Evolutionary conservation across 306 rosid genomes (phyloP), one percentile per base, ranked within the genome.

Genomic region (Dryas alaskensis): DNA sequence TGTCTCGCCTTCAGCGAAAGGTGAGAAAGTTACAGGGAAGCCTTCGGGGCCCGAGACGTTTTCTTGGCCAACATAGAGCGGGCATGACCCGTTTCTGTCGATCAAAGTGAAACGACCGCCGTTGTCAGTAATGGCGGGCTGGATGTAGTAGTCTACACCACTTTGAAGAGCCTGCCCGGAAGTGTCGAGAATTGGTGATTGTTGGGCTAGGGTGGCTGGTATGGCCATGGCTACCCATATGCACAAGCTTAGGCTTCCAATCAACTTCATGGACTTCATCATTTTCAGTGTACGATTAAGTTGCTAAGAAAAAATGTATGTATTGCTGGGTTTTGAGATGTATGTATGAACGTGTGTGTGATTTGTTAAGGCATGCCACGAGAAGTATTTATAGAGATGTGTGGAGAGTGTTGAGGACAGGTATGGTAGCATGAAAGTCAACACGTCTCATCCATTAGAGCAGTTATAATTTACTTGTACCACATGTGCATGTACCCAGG

Each of bases 41-140:
- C 89, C 91, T 8, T 60, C 5, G 1, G 31, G 4, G 17, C 82
- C 83, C 0, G 84, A 53, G 10, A 52, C 71, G 51, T 77, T 84
- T 42, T 83, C 81, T 60, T 84, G 90, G 16, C 88, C 96, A 1
- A 73, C 92, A 5, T 74, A 69, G 0, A 70, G 2, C 1, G 92
- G 89, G 76, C 92, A 90, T 2, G 82, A 31, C 1, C 0, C 6
- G 11, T 67, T 90, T 19, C 79, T 59, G 40, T 9, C 0, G 17
- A 90, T 47, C 50, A 90, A 74, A 11, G 96, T 84, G 75, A 86
- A 66, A 7, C 69, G 83, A 27, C 90, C 90, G 2, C 96, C 90
- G 17, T 0, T 73, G 13, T 86, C 92, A 4, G 92, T 86, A 54
- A 84, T 85, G 4, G 88, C 91, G 0, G 91, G 92, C 40, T 75